Evolutionary conservation across 148 eudicot genomes (phyloP).

Genomic region (Chenopodium suecicum): DNA sequence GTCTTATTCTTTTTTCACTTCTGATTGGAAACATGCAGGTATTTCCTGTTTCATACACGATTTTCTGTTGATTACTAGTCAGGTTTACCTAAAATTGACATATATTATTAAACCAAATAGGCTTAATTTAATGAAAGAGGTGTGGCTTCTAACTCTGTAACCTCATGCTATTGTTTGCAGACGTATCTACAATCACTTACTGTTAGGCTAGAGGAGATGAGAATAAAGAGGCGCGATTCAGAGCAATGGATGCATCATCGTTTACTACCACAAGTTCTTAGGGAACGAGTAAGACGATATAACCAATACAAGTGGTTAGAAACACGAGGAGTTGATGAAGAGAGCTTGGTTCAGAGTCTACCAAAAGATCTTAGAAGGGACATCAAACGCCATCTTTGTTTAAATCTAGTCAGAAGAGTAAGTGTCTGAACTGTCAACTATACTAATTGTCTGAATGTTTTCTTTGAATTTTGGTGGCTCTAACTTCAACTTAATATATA

Average conservation of each 20-base stretch:
- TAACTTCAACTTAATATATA: background rate
- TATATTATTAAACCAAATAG: too few relatives aligned
- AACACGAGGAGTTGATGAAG: constrained; percentile 95
- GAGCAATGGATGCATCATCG: constrained; percentile 99
- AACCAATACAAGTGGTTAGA: constrained; percentile 97
- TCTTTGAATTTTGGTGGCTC: too few relatives aligned
- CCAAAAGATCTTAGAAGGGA: constrained; percentile 93
- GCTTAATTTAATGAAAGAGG: background rate
- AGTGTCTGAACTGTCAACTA: constrained; percentile 3
- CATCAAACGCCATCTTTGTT: constrained; percentile 95
- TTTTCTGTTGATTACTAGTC: background rate
- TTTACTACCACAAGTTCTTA: constrained; percentile 77
- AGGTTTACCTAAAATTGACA: background rate
- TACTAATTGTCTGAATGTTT: background rate
- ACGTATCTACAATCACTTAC: constrained; percentile 92
- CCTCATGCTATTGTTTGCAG: constrained; percentile 32
- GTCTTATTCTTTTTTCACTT: constrained; percentile 93
- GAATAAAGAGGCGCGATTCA: constrained; percentile 89
- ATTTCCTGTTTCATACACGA: background rate
- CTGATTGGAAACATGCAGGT: constrained; percentile 99
- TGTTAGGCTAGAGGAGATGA: constrained; percentile 92
- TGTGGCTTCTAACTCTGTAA: background rate
- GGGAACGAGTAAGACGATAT: constrained; percentile 91
- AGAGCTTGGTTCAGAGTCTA: constrained; percentile 68
- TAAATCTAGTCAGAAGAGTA: constrained; percentile 86